phyloP scores from a whole-genome alignment of 768 basidiomycete species.

The Austroboletus eburneus region DNA sequence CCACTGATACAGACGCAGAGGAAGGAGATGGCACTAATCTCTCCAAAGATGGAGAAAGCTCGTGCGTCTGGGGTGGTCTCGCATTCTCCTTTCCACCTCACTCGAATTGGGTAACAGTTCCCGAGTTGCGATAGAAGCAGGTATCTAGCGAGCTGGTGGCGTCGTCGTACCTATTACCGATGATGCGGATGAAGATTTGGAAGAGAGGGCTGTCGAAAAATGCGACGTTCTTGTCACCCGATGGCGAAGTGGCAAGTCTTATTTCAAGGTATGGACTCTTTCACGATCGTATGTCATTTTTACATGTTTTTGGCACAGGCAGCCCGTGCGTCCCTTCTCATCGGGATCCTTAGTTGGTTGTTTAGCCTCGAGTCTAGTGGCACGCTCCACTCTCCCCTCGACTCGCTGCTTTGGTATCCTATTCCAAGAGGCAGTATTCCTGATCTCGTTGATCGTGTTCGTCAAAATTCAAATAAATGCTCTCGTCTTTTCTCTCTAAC shows the following conservation, averaged over 20 bases:
- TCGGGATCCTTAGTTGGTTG: slow-evolving; percentile 82
- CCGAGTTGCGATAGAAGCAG: slow-evolving; percentile 51
- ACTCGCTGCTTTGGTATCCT: slow-evolving; percentile 84
- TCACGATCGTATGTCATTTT: neutral
- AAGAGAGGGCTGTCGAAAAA: slow-evolving; percentile 34
- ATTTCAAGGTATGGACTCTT: slow-evolving; percentile 51
- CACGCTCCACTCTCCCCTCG: slow-evolving; percentile 55
- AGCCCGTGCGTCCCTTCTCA: slow-evolving; percentile 34
- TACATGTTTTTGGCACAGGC: slow-evolving; percentile 43
- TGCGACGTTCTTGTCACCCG: slow-evolving; percentile 76
- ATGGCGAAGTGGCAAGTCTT: slow-evolving; percentile 65
- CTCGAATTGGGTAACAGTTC: slow-evolving; percentile 51
- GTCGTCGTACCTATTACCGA: slow-evolving; percentile 50
- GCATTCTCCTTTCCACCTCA: slow-evolving; percentile 57
- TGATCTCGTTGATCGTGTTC: slow-evolving; percentile 58
- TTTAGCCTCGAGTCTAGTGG: slow-evolving; percentile 71
- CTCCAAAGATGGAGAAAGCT: slow-evolving; percentile 22
- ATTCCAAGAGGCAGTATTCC: slow-evolving; percentile 58
- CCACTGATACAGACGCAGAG: too few relatives aligned
- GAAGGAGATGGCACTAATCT: slow-evolving; percentile 8
- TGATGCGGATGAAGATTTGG: slow-evolving; percentile 28
- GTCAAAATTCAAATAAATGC: slow-evolving; percentile 25
- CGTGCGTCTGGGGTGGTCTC: slow-evolving; percentile 55
- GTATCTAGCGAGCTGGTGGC: slow-evolving; percentile 62
- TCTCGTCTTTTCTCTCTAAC: neutral